Base-by-base conservation (phyloP, 352 stramenopile genomes). In the Globisporangium camurandrum region DNA sequence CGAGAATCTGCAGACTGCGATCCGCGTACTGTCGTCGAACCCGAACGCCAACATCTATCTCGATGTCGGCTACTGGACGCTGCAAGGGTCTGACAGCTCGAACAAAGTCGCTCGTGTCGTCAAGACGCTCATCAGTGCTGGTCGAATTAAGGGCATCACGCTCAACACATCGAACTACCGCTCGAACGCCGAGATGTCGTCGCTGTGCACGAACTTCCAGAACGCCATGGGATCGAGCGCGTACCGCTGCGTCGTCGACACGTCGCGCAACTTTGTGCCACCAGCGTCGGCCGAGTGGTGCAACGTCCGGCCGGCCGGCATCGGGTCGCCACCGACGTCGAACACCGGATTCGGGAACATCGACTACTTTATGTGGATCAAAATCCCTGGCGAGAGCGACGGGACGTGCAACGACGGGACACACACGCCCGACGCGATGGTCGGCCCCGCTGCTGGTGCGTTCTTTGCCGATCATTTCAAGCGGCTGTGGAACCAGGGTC, bases 111-210 rank as follows among this genome's bases (percentile, higher is more conserved):
- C 57, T 2, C 31, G 41, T 1, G 63, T 70, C 7, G 59, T 84
- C 49, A 75, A 78, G 51, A 47, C 75, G 33, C 57, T 86, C 23
- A 40, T 46, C 11, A 22, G 49, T 14, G 55, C 58, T 7, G 64
- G 61, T 0, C 36, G 44, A 5, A 43, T 89, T 39, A 83, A 84
- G 54, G 78, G 75, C 14, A 86, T 89, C 49, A 65, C 67, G 33
- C 67, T 90, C 45, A 88, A 90, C 68, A 87, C 79, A 16, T 85
- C 69, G 54, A 90, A 90, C 65, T 90, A 87, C 46, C 75, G 76
- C 49, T 68, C 71, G 6, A 84, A 57, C 23, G 49, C 40, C 40
- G 60, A 72, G n/a, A 57, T 90, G 8, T 51, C 67, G 5, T 56
- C 49, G 16, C 53, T 85, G 4, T 90, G 75, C 56, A 56, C 40